Base-by-base conservation (phyloP, 2,329 filamentous ascomycete genomes). In the Hysterium pulicare region DNA sequence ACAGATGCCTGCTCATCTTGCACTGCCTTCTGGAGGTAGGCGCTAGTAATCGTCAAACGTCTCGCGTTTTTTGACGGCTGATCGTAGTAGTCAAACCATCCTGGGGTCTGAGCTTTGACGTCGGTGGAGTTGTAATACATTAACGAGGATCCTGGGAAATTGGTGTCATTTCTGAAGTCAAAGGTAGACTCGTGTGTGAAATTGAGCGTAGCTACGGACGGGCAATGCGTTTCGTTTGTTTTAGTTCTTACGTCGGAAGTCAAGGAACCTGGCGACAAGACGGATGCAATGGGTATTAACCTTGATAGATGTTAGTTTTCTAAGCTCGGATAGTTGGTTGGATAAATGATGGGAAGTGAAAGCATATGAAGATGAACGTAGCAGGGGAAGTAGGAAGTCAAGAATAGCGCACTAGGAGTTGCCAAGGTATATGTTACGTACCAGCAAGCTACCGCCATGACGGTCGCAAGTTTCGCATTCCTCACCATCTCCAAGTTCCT, bases 41-140 rank as follows among this genome's bases (percentile, higher is more conserved):
- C 57, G 15, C 50, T 56, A n/a, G 57, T 63, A 32, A 61, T 55
- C 2, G 56, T 54, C 4, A 66, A 40, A 9, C 61, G 57, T 21
- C 52, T 58, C 13, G 57, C 54, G 32, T 58, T 60, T 45, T 66
- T 66, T 1, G 59, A 62, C 1, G 64, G 63, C 38, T 64, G 60
- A 35, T 66, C 63, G 32, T 62, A 68, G 36, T 67, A 67, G 36
- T 67, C 65, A 31, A 66, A 67, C 36, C 41, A 66, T 5, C 48
- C 55, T 5, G 48, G 44, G 1, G 43, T 34, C 15, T 46, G 45
- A 1, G 48, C 59, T 6, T 43, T 44, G 5, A 44, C 45, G 32
- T 64, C 59, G 2, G 65, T 68, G 7, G 62, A 66, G 41, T 68
- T 68, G 40, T 57, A 66, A 38, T 56, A 51, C n/a, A 42, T 40